Base-by-base conservation (phyloP, 148 eudicot genomes). In the Agrostemma githago region DNA sequence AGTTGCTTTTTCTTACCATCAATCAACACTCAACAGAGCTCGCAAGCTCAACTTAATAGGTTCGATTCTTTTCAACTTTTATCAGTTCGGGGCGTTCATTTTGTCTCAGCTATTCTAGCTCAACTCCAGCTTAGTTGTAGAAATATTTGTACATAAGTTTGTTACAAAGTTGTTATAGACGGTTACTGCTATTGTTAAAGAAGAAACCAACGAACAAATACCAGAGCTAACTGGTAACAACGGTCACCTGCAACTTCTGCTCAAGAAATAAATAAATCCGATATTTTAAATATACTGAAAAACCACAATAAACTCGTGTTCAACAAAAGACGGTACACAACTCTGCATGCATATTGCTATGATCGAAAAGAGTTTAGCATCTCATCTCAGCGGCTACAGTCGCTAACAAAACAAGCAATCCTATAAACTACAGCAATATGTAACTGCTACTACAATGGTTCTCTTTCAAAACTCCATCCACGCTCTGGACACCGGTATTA, bases 181-280 rank as follows among this genome's bases (percentile, higher is more conserved):
- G n/a, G n/a, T n/a, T n/a, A n/a, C n/a, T n/a, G n/a, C n/a, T n/a
- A n/a, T n/a, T n/a, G n/a, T n/a, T n/a, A n/a, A n/a, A n/a, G n/a
- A n/a, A n/a, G n/a, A n/a, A 46, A 56, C 58, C 17, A 21, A 9
- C 58, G 14, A 46, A 46, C 59, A 7, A 44, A 46, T 20, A 10
- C 46, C 72, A 68, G 37, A 9, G 72, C 20, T 16, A 21, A 34
- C 39, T 48, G n/a, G 46, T 37, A 7, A 41, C 43, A 73, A 66
- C 54, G 63, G 71, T 74, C 39, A 39, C 63, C 71, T 74, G 77
- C 77, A 74, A 53, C 60, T 39, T 64, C 14, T 57, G 72, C 40
- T 51, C 5, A 34, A 21, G 72, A n/a, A 11, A 12, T 12, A 53
- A 53, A 12, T 6, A 53, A 53, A 7, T 37, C 38, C 40, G 48